phyloP scores from a whole-genome alignment of 352 stramenopile genomes.

The Phytophthora sp. region DNA sequence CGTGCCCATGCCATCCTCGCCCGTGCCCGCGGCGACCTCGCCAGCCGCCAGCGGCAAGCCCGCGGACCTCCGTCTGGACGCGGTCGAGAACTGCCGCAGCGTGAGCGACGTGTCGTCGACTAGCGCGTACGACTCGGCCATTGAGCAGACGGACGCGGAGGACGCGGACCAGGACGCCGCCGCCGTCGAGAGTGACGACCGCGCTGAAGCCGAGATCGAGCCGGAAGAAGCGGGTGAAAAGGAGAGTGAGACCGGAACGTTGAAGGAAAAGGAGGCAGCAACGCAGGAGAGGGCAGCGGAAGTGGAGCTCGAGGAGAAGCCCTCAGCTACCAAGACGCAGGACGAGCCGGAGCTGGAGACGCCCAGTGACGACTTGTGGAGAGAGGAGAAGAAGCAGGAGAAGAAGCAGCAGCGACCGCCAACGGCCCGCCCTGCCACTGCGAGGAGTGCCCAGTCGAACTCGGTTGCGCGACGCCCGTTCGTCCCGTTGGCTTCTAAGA shows the following conservation, averaged over 20 bases:
- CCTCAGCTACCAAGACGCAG: slow-evolving; percentile 12
- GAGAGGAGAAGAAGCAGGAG: slow-evolving; percentile 10
- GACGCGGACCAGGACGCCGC: slow-evolving; percentile 1
- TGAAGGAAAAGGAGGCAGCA: slow-evolving; percentile 17
- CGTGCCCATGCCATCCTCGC: slow-evolving; percentile 19
- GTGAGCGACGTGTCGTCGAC: slow-evolving; percentile 22
- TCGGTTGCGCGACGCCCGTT: slow-evolving; percentile 41
- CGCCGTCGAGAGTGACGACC: slow-evolving; percentile 2
- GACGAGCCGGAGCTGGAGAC: slow-evolving; percentile 32
- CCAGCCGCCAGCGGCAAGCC: neutral
- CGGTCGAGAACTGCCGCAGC: slow-evolving; percentile 9
- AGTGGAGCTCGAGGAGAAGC: slow-evolving; percentile 23
- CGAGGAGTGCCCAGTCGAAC: slow-evolving; percentile 30
- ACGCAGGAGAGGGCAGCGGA: neutral
- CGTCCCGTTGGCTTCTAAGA: slow-evolving; percentile 52
- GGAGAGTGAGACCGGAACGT: slow-evolving; percentile 18
- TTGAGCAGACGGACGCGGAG: slow-evolving; percentile 17
- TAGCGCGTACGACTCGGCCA: slow-evolving; percentile 12
- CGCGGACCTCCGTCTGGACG: slow-evolving; percentile 7
- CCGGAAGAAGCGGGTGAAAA: slow-evolving; percentile 21
- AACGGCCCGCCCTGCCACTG: slow-evolving; percentile 21
- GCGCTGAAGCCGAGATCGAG: slow-evolving; percentile 20
- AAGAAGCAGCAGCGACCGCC: slow-evolving; percentile 2
- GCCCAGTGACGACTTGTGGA: slow-evolving; percentile 28
- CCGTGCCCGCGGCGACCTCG: neutral